These are phyloP conservation scores for Chlamydomonas incerta DNA, from an alignment of 139 green algal species.

Conservation along the genomic window DNA sequence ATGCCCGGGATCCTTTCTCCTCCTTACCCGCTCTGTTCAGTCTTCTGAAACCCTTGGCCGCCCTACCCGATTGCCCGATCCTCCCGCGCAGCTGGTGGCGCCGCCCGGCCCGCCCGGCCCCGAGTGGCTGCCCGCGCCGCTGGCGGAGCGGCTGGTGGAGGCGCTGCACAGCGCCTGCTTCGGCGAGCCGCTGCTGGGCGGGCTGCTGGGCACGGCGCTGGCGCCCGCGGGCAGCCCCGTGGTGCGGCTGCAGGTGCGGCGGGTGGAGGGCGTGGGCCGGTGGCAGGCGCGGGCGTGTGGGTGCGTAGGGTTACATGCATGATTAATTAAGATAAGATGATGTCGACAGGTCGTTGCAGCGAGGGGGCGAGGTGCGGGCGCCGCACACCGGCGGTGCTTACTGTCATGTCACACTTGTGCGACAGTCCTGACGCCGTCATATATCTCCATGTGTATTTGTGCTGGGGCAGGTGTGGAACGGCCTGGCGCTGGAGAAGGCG, in stretches of 20 bases:
- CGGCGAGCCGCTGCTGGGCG: conserved; percentile 67
- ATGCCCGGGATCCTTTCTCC: not conserved
- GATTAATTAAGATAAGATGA: too few species aligned
- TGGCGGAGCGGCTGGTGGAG: conserved; percentile 56
- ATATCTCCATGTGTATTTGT: too few species aligned
- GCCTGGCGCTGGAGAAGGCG: conserved; percentile 33
- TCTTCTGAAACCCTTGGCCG: too few species aligned
- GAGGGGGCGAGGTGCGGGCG: too few species aligned
- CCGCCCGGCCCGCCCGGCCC: not conserved
- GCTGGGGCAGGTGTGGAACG: conserved; percentile 40
- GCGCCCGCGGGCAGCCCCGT: conserved; percentile 11
- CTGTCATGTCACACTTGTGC: too few species aligned
- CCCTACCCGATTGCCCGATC: too few species aligned
- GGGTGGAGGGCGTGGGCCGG: conserved; percentile 36
- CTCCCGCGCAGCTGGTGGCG: not conserved
- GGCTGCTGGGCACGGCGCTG: conserved; percentile 60
- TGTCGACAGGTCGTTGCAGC: too few species aligned
- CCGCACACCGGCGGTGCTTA: too few species aligned
- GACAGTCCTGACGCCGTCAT: too few species aligned
- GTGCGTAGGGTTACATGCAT: not conserved
- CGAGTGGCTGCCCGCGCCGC: conserved; percentile 17
- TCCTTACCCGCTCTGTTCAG: too few species aligned
- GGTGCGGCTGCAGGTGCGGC: conserved; percentile 58
- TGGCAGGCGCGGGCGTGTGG: conserved; percentile 19
- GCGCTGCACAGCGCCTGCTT: conserved; percentile 62